Evolutionary conservation across 108 stramenopile species (phyloP).

Genomic region (Phaeodactylum tricornutum): DNA sequence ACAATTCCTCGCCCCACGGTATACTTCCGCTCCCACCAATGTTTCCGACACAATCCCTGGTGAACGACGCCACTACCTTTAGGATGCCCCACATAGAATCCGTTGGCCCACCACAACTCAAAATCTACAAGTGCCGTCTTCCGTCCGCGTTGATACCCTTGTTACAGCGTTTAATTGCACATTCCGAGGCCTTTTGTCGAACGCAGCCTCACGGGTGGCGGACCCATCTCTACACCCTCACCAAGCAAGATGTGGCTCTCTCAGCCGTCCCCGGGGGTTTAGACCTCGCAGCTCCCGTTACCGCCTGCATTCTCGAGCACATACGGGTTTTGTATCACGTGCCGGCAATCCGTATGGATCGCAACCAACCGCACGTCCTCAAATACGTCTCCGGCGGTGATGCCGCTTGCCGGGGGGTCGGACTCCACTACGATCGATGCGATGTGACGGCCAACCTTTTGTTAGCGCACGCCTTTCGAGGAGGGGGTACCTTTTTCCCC

Average conservation of each 20-base stretch:
- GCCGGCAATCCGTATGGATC: slow-evolving; percentile 32
- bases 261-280: slow-evolving; percentile 48
- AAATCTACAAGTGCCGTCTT: slow-evolving; percentile 43
- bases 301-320: slow-evolving; percentile 25
- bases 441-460: slow-evolving; percentile 65
- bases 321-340: slow-evolving; percentile 28
- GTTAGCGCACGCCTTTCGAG: slow-evolving; percentile 36
- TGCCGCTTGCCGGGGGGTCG: slow-evolving; percentile 17
- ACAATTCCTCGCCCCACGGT: no score
- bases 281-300: slow-evolving; percentile 36
- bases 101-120: slow-evolving; percentile 46
- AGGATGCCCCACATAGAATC: no score
- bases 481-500: slow-evolving; percentile 43
- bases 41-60: no score
- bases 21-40: no score
- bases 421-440: slow-evolving; percentile 69
- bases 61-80: no score
- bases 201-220: slow-evolving; percentile 40
- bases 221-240: slow-evolving; percentile 64
- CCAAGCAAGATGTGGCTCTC: slow-evolving; percentile 64
- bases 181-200: slow-evolving; percentile 34
- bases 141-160: slow-evolving; percentile 30
- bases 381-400: slow-evolving; percentile 26
- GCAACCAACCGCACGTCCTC: slow-evolving; percentile 72
- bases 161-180: slow-evolving; percentile 42